These are phyloP conservation scores for Chaetomium fimeti DNA, from an alignment of 495 filamentous ascomycete genomes.

Conservation along the genomic window DNA sequence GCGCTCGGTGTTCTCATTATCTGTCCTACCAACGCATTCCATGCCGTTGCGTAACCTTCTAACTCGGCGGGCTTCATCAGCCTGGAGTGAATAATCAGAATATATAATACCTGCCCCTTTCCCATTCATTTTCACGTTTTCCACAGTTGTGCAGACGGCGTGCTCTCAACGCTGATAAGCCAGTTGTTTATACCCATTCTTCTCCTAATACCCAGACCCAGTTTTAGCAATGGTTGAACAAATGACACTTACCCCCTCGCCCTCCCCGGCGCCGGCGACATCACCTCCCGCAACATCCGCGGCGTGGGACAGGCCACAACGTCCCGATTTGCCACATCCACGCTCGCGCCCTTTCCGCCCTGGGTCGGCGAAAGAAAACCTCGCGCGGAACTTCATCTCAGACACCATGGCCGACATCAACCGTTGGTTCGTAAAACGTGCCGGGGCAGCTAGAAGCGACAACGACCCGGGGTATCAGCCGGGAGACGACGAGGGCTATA, in stretches of 20 bases:
- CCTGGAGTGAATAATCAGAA: too few species aligned
- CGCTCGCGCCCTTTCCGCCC: slow-evolving; percentile 62
- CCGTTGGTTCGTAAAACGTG: slow-evolving; percentile 72
- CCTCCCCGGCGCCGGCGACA: slow-evolving; percentile 56
- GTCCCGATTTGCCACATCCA: slow-evolving; percentile 57
- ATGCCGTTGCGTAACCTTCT: too few species aligned
- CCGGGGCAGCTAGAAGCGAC: slow-evolving; percentile 44
- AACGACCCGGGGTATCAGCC: not conserved
- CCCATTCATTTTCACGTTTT: too few species aligned
- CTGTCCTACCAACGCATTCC: too few species aligned
- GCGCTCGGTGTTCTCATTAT: too few species aligned
- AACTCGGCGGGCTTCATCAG: too few species aligned
- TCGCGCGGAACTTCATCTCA: slow-evolving; percentile 69
- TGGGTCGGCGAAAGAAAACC: slow-evolving; percentile 73
- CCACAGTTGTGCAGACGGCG: too few species aligned
- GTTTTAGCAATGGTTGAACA: slow-evolving; percentile 41
- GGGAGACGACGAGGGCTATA: slow-evolving; percentile 54
- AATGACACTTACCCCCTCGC: slow-evolving; percentile 30
- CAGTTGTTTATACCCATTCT: too few species aligned
- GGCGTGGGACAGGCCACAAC: slow-evolving; percentile 22
- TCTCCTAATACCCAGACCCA: not conserved
- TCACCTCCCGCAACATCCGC: slow-evolving; percentile 30
- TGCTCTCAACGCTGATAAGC: too few species aligned
- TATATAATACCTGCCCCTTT: too few species aligned
- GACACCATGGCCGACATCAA: slow-evolving; percentile 61